A percentile compares a stretch with the other conserved stretches of the same genome.
Evolutionary conservation across 2,329 filamentous ascomycete species (phyloP).

Genomic region (Albifimbria verrucaria): DNA sequence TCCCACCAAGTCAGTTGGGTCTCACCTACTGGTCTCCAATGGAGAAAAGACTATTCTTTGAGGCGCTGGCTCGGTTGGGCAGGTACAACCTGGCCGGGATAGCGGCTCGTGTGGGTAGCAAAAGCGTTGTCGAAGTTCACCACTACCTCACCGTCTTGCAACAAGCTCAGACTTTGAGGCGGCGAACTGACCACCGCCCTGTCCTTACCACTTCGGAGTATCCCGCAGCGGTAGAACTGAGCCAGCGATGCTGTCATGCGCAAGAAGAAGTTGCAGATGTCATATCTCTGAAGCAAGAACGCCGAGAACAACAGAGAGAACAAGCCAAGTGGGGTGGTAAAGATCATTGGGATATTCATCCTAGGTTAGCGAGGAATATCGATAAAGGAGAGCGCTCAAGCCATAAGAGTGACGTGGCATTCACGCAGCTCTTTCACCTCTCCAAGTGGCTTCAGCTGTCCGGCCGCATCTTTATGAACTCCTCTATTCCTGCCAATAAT

Average conservation of each 20-base stretch:
- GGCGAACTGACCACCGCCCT: constrained; percentile 26
- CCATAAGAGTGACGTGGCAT: constrained; percentile 34
- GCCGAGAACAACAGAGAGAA: constrained; percentile 58
- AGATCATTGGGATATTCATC: constrained; percentile 62
- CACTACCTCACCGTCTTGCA: constrained; percentile 66
- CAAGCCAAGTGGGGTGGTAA: constrained; percentile 51
- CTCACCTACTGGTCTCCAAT: constrained; percentile 63
- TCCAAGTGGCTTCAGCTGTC: constrained; percentile 62
- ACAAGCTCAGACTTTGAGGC: constrained; percentile 39
- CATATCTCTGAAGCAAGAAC: constrained; percentile 62
- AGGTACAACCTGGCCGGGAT: constrained; percentile 61
- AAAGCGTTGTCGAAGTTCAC: constrained; percentile 70
- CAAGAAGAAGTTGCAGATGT: constrained; percentile 68
- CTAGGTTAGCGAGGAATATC: constrained; percentile 28
- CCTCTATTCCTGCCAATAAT: constrained; percentile 56
- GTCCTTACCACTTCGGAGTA: constrained; percentile 51
- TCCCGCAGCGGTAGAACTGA: constrained; percentile 71
- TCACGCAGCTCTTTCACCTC: constrained; percentile 56
- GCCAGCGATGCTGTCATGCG: constrained; percentile 58
- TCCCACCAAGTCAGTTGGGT: constrained; percentile 59
- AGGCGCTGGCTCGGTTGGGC: constrained; percentile 61
- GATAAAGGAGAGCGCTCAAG: constrained; percentile 17
- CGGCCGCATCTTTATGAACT: constrained; percentile 73
- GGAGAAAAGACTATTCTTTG: constrained; percentile 72
- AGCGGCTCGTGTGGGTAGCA: constrained; percentile 61